These are phyloP conservation scores for Gleditsia sinensis DNA, from an alignment of 306 rosid genomes.

Conservation along the genomic window DNA sequence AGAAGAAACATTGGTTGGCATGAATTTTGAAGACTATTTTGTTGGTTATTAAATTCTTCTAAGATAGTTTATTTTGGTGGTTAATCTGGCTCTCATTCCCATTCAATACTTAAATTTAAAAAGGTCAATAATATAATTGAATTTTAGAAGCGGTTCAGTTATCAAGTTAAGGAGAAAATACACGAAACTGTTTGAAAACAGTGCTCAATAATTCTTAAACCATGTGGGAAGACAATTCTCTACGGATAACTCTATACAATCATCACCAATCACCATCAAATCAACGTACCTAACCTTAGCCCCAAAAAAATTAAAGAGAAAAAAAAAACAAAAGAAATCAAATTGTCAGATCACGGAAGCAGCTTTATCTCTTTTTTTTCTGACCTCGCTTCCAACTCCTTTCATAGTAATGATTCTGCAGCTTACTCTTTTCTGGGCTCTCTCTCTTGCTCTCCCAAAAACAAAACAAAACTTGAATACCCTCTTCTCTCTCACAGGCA, in stretches of 20 bases:
- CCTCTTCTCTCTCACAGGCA: not conserved
- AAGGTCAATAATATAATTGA: too few species aligned
- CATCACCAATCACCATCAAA: conserved; percentile 26
- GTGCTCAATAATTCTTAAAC: not conserved
- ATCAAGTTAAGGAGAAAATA: not conserved
- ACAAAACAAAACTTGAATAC: conserved; percentile 36
- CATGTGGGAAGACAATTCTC: conserved; percentile 15
- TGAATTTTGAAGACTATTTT: too few species aligned
- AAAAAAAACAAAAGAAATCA: conserved; percentile 26
- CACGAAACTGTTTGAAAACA: not conserved
- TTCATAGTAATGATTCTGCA: conserved; percentile 65
- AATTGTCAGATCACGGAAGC: conserved; percentile 52
- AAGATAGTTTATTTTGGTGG: too few species aligned
- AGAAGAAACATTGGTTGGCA: too few species aligned
- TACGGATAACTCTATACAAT: conserved; percentile 6
- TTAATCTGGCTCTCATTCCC: too few species aligned
- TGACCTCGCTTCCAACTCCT: conserved; percentile 67
- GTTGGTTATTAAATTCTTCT: too few species aligned
- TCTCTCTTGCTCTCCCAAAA: conserved; percentile 9
- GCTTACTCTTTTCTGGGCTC: conserved; percentile 15
- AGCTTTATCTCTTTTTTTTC: conserved; percentile 66
- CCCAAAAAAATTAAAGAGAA: not conserved
- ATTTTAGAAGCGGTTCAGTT: not conserved
- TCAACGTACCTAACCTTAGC: conserved; percentile 35
- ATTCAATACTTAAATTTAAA: too few species aligned